Percentiles rank a stretch among this genome's conserved stretches.
Evolutionary conservation across 129 eudicot species (phyloP).

Genomic region (Centella asiatica): DNA sequence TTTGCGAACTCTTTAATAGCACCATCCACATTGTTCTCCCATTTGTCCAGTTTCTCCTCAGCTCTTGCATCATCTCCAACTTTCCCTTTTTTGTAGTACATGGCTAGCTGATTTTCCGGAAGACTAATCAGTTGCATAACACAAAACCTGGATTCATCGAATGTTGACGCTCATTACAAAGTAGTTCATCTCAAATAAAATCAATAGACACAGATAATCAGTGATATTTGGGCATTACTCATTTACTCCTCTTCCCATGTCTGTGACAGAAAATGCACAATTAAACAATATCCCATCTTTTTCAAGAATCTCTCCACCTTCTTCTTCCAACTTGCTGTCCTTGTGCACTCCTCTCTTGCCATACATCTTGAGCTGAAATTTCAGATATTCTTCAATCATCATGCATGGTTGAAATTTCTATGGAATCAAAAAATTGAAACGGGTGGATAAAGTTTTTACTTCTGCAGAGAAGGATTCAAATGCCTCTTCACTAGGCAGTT

Average conservation of each 20-base stretch:
- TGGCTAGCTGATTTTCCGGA: conserved; percentile 46
- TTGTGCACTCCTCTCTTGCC: conserved; percentile 91
- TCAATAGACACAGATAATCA: no score
- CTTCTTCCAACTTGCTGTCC: conserved; percentile 67
- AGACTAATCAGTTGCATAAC: conserved; percentile 63
- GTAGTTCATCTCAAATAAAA: background rate
- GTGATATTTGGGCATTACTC: conserved; percentile 25
- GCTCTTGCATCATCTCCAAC: conserved; percentile 53
- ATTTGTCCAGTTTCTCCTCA: conserved; percentile 61
- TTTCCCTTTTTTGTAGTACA: conserved; percentile 61
- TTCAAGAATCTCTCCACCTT: conserved; percentile 72
- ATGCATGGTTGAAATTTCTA: no score
- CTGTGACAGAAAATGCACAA: conserved; percentile 57
- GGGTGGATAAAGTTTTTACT: conserved; percentile 15
- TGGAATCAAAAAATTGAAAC: background rate
- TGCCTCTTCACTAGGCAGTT: conserved; percentile 62
- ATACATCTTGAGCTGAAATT: conserved; percentile 56
- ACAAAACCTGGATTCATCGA: conserved; percentile 33
- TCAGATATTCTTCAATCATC: background rate
- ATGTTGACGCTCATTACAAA: background rate
- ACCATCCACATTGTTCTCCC: conserved; percentile 38
- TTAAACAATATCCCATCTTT: conserved; percentile 74
- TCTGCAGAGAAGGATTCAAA: conserved; percentile 69
- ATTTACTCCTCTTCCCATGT: conserved; percentile 46
- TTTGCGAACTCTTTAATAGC: conserved; percentile 54